A percentile compares a stretch with the other conserved stretches of the same genome.
These are phyloP conservation scores for Dioscorea alata DNA, from an alignment of 106 monocot genomes.

Conservation along the genomic window DNA sequence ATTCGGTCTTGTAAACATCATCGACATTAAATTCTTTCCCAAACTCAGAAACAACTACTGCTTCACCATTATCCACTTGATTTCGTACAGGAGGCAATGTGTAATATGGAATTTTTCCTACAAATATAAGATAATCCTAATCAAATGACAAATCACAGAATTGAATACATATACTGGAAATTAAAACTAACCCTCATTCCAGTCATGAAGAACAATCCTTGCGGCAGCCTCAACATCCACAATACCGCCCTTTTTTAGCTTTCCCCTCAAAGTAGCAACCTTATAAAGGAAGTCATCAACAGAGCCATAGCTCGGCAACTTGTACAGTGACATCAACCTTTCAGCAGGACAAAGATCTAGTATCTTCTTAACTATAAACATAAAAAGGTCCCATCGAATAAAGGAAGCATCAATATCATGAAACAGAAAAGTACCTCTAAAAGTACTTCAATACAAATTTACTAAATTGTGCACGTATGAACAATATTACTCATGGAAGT, in stretches of 20 bases:
- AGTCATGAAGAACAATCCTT: conserved; percentile 94
- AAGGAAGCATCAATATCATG: neutral
- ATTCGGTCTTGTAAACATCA: conserved; percentile 74
- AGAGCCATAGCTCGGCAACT: conserved; percentile 59
- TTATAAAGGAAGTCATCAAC: conserved; percentile 90
- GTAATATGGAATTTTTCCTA: conserved; percentile 94
- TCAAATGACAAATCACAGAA: neutral
- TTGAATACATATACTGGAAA: neutral
- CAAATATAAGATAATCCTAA: conserved; percentile 5
- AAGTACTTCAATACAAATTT: neutral
- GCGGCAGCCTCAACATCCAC: conserved; percentile 85
- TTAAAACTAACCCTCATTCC: conserved; percentile 81
- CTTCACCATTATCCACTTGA: conserved; percentile 26
- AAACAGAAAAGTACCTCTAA: neutral
- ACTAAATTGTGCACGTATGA: neutral
- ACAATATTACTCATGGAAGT: neutral
- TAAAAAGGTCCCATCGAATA: neutral
- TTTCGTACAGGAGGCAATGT: conserved; percentile 67
- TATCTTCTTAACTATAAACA: conserved; percentile 78
- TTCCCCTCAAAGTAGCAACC: conserved; percentile 79
- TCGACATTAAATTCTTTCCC: conserved; percentile 87
- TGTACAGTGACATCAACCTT: conserved; percentile 76
- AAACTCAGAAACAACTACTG: conserved; percentile 61
- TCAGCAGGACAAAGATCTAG: conserved; percentile 84
- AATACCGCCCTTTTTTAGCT: conserved; percentile 89